A percentile compares a stretch with the other conserved stretches of the same genome.
phyloP scores from a whole-genome alignment of 2,329 filamentous ascomycete genomes.

The Aspergillus sp. region DNA sequence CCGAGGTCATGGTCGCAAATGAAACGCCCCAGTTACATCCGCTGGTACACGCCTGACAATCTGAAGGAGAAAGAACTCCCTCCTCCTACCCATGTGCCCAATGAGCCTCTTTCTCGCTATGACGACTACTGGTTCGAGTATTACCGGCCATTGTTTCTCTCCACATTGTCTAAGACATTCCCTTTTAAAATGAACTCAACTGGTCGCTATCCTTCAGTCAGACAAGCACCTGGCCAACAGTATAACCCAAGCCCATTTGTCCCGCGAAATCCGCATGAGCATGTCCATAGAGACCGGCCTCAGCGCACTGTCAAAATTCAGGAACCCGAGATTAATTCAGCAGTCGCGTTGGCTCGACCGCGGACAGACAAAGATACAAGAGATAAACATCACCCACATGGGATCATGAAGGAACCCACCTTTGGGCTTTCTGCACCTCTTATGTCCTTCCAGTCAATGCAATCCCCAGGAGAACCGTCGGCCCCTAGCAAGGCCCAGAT shows the following conservation, averaged over 20 bases:
- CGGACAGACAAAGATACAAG: neutral
- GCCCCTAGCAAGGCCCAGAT: conserved; percentile 73
- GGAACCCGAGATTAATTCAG: conserved; percentile 52
- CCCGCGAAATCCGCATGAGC: conserved; percentile 60
- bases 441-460: conserved; percentile 21
- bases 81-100: conserved; percentile 33
- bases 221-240: conserved; percentile 63
- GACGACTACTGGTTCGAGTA: conserved; percentile 99
- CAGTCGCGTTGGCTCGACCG: conserved; percentile 29
- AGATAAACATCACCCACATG: conserved; percentile 26
- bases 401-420: conserved; percentile 58
- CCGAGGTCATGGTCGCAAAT: conserved; percentile 70
- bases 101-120: conserved; percentile 52
- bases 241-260: conserved; percentile 88
- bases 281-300: conserved; percentile 58
- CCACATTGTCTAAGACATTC: conserved; percentile 89
- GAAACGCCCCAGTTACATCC: conserved; percentile 69
- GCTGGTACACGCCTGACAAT: conserved; percentile 78
- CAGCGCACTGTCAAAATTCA: conserved; percentile 63
- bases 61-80: conserved; percentile 64
- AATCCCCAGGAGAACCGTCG: conserved; percentile 50
- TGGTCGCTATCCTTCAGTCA: conserved; percentile 75
- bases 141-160: conserved; percentile 83
- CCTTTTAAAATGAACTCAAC: conserved; percentile 89
- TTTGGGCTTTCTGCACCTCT: conserved; percentile 23